A percentile compares a stretch with the other conserved stretches of the same genome.
Conservation (phyloP, 2,329 filamentous ascomycete species). For the Trichoderma cornu-damae region DNA sequence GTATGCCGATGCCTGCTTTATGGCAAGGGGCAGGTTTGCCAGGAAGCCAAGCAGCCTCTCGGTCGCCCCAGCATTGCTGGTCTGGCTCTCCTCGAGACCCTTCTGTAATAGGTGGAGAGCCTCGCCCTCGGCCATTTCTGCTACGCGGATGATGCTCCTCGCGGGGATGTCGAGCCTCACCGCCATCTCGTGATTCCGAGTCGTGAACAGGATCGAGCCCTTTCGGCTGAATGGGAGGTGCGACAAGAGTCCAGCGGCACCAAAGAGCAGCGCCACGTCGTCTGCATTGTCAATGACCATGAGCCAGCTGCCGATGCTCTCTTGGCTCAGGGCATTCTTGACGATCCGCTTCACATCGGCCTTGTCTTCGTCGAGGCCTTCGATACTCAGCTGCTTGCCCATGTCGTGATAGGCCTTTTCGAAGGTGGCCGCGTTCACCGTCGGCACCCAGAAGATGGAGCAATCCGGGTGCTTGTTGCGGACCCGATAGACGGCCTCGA, state of each 20-base stretch:
- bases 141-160: conserved; percentile 21
- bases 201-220: conserved; percentile 24
- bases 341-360: conserved; percentile 35
- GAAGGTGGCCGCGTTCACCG: conserved; percentile 27
- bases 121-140: background rate
- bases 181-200: conserved; percentile 18
- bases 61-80: background rate
- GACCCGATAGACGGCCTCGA: conserved; percentile 31
- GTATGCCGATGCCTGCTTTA: conserved; percentile 34
- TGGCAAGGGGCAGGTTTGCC: conserved; percentile 32
- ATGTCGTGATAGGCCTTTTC: conserved; percentile 34
- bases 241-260: conserved; percentile 20
- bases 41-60: conserved; percentile 30
- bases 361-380: conserved; percentile 31
- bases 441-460: conserved; percentile 40
- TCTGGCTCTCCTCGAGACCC: background rate
- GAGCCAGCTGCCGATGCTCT: conserved; percentile 33
- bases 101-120: background rate
- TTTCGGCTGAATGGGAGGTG: conserved; percentile 27
- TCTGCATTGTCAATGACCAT: conserved; percentile 44
- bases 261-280: conserved; percentile 31
- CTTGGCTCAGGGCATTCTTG: conserved; percentile 30
- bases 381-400: conserved; percentile 27
- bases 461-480: conserved; percentile 26
- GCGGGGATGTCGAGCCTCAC: conserved; percentile 5